phyloP scores from a whole-genome alignment of 352 stramenopile species.

The Phytopythium boreale region DNA sequence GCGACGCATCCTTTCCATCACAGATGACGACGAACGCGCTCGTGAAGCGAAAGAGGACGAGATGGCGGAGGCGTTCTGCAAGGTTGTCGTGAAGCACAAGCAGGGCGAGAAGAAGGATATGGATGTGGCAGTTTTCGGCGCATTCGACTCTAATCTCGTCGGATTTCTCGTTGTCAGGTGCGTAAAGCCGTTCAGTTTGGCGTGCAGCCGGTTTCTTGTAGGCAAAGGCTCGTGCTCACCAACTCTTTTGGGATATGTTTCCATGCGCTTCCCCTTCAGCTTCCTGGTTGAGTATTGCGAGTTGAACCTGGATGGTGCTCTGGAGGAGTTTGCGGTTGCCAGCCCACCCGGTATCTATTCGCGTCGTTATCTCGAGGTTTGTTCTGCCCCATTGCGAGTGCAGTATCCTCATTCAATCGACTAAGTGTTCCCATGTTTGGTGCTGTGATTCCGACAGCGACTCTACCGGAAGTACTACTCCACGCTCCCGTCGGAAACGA shows the following conservation, averaged over 20 bases:
- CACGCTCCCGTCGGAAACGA: conserved; percentile 51
- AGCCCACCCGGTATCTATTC: conserved; percentile 66
- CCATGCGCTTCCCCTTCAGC: conserved; percentile 12
- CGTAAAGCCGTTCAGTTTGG: neutral
- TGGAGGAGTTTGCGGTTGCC: conserved; percentile 59
- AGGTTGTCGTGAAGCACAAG: conserved; percentile 53
- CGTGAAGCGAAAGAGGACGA: conserved; percentile 39
- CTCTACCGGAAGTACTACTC: conserved; percentile 82
- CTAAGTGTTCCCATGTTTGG: neutral
- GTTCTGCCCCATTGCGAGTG: neutral
- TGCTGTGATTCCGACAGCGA: conserved; percentile 23
- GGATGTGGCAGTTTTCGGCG: conserved; percentile 72
- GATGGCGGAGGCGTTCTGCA: conserved; percentile 61
- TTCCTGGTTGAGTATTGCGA: conserved; percentile 74
- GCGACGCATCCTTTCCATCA: neutral
- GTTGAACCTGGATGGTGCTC: conserved; percentile 52
- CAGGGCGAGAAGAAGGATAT: conserved; percentile 63
- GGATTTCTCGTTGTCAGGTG: conserved; percentile 77
- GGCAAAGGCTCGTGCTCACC: neutral
- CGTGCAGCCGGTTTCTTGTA: neutral
- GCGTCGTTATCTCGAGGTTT: conserved; percentile 63
- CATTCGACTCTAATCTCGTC: conserved; percentile 63
- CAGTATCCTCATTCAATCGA: conserved; percentile 2
- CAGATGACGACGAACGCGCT: conserved; percentile 18
- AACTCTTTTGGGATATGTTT: neutral